Base-by-base conservation (phyloP, 306 rosid species). In the Malus sylvestris region DNA sequence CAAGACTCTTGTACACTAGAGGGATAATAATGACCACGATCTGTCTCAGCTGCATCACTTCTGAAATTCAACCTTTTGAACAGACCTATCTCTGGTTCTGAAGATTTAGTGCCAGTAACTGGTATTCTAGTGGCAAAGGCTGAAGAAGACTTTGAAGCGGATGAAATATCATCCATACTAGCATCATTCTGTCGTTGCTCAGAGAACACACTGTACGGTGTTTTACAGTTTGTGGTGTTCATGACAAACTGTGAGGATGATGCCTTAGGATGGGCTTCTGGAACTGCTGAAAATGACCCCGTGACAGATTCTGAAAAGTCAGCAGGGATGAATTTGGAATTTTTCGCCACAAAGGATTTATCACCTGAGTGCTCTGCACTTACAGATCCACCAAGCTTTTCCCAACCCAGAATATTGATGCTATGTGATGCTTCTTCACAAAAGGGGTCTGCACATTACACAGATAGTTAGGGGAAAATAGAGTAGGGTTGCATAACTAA, bases 381-480 rank as follows among this genome's bases (percentile, higher is more conserved):
- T 3, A 67, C 63, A 68, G 81, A 76, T 78, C 80, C 76, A 70
- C 68, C 51, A 27, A 67, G 76, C 30, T 60, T 82, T 76, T 78
- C 87, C 84, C 78, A 78, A 72, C 77, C 88, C 62, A 60, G 67
- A 73, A 58, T 72, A 57, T 74, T 72, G 67, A 57, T 69, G 72
- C 66, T 58, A 70, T 66, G 79, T 45, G 85, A 78, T 81, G 73
- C 64, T 79, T 79, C 79, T 53, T 77, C 88, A 53, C 63, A 74
- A 23, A 80, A 71, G 80, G 70, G 76, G 65, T 85, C 94, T 89
- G 85, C 84, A 84, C 14, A 74, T 44, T 74, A 35, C 8, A 62
- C 45, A 33, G 8, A 19, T 30, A 63, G 45, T 64, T 12, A 33
- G 45, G 7, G 3, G 15, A 14, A 32, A 33, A 51, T 13, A 64